Base-by-base conservation (phyloP, 371 early-diverging fungal species). In the Mortierella sp. region DNA sequence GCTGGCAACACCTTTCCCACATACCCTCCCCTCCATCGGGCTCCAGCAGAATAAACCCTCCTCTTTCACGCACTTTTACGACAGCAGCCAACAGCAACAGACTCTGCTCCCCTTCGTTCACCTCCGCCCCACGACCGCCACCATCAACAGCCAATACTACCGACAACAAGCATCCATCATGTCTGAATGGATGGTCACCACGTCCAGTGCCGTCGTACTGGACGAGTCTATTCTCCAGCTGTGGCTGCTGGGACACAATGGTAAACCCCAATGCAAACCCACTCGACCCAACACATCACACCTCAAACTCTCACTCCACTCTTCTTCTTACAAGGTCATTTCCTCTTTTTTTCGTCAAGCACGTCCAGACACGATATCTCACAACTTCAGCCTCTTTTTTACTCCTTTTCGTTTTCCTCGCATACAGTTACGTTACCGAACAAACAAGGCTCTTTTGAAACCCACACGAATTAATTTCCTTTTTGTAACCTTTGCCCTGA, bases 131-230 rank as follows among this genome's bases (percentile, higher is more conserved):
- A n/a, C 44, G 10, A 67, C 67, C 28, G 48, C 44, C 71, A 46
- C 44, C 71, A 71, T 67, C 67, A 67, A 67, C 67, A 67, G 67
- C 67, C 67, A 37, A 24, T 67, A 67, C 44, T 57, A 44, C 19
- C 44, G 51, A 26, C 64, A 34, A 59, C 44, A 48, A 69, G 1
- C 82, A 48, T 82, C 69, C 77, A 74, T 80, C 69, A 87, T 87
- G 87, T 76, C 83, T n/a, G 87, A 87, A 74, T 87, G 83, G 80
- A 87, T 83, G 80, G 87, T 83, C 10, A 83, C 83, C 57, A 72
- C 83, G 24, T 87, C 87, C 67, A 87, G 83, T 51, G 84, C 83
- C 46, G 78, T 87, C n/a, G 83, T 87, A 34, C 80, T 87, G 64
- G 87, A 87, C 78, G 81, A 83, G 70, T 83, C 87, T 44, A 83